Evolutionary conservation across 2,329 filamentous ascomycete species (phyloP), one percentile per base, ranked within the genome.

Genomic region (Aspergillus vadensis): DNA sequence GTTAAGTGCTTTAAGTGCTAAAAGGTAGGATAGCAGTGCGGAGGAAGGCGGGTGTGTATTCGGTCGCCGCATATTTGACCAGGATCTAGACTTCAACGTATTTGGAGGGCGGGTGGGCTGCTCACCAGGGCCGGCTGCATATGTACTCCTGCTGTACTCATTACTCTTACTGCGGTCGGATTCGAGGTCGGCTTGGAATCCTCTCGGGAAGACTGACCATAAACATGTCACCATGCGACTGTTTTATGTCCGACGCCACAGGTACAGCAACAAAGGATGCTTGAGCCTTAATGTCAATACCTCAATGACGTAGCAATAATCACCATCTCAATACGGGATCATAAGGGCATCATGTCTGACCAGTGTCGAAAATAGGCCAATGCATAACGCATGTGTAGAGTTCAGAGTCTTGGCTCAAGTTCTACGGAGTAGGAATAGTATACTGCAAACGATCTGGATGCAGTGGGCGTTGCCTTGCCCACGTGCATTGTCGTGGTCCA

Each of bases 51-150:
- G 30, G 25, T n/a, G 25, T 50, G 47, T 27, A 30, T 50, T 32
- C 47, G 58, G 51, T 44, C 47, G 58, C 59, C 41, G 55, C 61
- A 65, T 58, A 27, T 53, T 38, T 55, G 23, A 43, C 61, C 41
- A 50, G 55, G 55, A 61, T 65, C 63, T 65, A 65, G 62, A 60
- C 60, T 62, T 57, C 49, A 47, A 41, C 32, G 39, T 52, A 41
- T 55, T 36, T 14, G 30, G 30, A 32, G 30, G 9, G 30, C 25
- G 44, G 54, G 19, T 30, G 8, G 50, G 53, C 55, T 53, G 54
- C 44, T 49, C 21, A 39, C 49, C 48, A 59, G 55, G 43, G 15
- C 30, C 25, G 25, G 47, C 15, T 50, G 48, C 32, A 48, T 32
- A 41, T 27, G 38, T 21, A 56, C 32, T 36, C 32, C 30, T 36